A percentile compares a stretch with the other conserved stretches of the same genome.
phyloP scores from a whole-genome alignment of 78 protist genomes.

The Cavenderia fasciculata region DNA sequence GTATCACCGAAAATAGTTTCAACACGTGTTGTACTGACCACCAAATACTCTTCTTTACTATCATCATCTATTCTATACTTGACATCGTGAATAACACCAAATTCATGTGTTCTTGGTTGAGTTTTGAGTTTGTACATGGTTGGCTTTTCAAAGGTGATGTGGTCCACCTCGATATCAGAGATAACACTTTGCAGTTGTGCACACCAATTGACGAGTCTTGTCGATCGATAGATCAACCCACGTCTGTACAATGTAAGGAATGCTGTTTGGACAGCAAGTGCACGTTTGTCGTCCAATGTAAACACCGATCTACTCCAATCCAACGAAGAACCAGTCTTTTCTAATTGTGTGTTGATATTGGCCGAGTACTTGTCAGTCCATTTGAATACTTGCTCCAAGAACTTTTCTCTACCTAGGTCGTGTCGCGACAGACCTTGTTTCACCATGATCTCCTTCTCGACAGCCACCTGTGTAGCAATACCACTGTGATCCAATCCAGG shows the following conservation, averaged over 20 bases:
- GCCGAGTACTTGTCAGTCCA: constrained; percentile 91
- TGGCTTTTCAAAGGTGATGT: constrained; percentile 13
- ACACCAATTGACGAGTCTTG: constrained; percentile 94
- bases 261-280: constrained; percentile 88
- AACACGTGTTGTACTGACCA: constrained; percentile 95
- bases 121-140: constrained; percentile 17
- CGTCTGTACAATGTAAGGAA: constrained; percentile 80
- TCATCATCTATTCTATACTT: constrained; percentile 3
- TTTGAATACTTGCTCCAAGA: constrained; percentile 82
- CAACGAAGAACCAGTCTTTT: constrained; percentile 87
- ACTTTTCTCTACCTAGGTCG: constrained; percentile 85
- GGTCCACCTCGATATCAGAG: constrained; percentile 95
- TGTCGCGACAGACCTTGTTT: constrained; percentile 42
- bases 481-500: constrained; percentile 98
- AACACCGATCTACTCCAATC: constrained; percentile 95
- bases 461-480: constrained; percentile 97
- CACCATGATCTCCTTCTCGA: constrained; percentile 67
- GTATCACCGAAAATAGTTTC: constrained; percentile 98
- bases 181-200: constrained; percentile 89
- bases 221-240: constrained; percentile 81
- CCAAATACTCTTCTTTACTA: constrained; percentile 7
- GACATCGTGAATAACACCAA: constrained; percentile 80
- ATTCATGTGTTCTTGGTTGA: constrained; percentile 21
- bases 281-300: constrained; percentile 84
- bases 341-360: constrained; percentile 75